Base-by-base conservation (phyloP, 1,139 yeast genomes). In the Torulaspora globosa region DNA sequence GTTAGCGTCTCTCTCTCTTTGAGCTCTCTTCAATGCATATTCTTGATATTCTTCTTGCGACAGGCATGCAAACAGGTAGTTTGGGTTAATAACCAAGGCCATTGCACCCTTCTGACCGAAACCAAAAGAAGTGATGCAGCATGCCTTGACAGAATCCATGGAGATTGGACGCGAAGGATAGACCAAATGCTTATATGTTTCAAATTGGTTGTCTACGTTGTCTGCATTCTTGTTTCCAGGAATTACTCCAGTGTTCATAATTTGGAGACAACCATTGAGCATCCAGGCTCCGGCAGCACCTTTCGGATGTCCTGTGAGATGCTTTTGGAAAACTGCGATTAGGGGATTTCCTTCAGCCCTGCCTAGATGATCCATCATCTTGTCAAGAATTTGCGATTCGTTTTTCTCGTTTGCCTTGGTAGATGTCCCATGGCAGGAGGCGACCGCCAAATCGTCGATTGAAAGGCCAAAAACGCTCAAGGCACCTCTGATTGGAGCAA, bases 251-350 rank as follows among this genome's bases (percentile, higher is more conserved):
- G 84, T 69, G 71, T 85, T 82, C 68, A 89, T 76, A 58, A 87
- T 81, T 74, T 89, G 97, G 59, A 89, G 75, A 52, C 86, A 94
- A 69, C 97, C 97, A 70, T 89, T 90, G 75, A 88, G 74, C 97
- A 89, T 89, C 97, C 97, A 89, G 51, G 97, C 96, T 73, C 96
- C 97, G 44, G 97, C 97, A 58, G 97, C 97, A 76, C 97, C 97
- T 82, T 89, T 89, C 60, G 97, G 97, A 74, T 89, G 97, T 70
- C 97, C 97, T 59, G 97, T 89, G 63, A 89, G 79, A 79, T 79
- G 87, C 72, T 89, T 89, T 72, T 89, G 97, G 90, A 88, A 88
- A 45, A 89, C 92, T 74, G 96, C 95, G 60, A 82, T 77, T 44
- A 90, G 83, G 55, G 96, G 92, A 73, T 89, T 89, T 70, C 97